These are phyloP conservation scores for Clavulina sp. DNA, from an alignment of 768 basidiomycete genomes.

Conservation along the genomic window DNA sequence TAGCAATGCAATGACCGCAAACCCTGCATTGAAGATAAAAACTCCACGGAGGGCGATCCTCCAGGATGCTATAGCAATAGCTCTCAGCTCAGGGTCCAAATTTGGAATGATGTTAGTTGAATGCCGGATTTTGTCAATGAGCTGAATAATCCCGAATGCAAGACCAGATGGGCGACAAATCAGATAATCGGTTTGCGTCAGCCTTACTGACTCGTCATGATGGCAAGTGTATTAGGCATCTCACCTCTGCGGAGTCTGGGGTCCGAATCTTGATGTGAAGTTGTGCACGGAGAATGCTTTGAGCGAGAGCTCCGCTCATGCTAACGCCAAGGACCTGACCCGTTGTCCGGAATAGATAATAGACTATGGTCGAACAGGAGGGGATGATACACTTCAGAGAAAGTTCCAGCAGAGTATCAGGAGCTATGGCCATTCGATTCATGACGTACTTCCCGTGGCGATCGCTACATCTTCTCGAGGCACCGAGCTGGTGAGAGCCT, in stretches of 20 bases:
- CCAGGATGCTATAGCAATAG: constrained; percentile 60
- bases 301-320: constrained; percentile 66
- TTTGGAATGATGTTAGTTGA: constrained; percentile 53
- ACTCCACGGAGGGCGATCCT: constrained; percentile 62
- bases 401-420: not conserved
- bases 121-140: constrained; percentile 6
- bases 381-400: not conserved
- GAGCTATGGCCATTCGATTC: too few relatives aligned
- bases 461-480: constrained; percentile 69
- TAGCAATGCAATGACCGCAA: constrained; percentile 50
- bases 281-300: constrained; percentile 54
- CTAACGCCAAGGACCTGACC: constrained; percentile 94
- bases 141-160: not conserved
- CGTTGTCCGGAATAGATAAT: constrained; percentile 83
- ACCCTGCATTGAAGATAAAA: constrained; percentile 60
- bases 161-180: not conserved
- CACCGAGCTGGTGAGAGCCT: constrained; percentile 35
- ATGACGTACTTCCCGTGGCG: constrained; percentile 67
- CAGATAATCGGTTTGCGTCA: not conserved
- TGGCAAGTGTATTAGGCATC: constrained; percentile 11
- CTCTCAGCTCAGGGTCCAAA: constrained; percentile 34
- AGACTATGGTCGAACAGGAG: constrained; percentile 33
- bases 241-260: constrained; percentile 51
- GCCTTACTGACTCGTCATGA: not conserved
- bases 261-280: constrained; percentile 61